phyloP scores from a whole-genome alignment of 768 basidiomycete species.

The Leucogyrophana mollusca region DNA sequence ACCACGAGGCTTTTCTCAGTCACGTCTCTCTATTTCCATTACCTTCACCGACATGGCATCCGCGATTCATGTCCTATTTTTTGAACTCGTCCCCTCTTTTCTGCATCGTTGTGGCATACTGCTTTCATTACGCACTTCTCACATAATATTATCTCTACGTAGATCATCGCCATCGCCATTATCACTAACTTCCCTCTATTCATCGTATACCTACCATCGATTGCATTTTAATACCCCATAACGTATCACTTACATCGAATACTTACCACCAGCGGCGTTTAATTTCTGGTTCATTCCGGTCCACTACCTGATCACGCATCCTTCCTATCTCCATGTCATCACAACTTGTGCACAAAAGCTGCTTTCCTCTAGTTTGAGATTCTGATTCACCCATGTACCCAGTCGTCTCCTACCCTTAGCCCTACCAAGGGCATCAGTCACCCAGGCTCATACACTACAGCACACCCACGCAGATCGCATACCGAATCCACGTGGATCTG shows the following conservation, averaged over 20 bases:
- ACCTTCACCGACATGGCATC: conserved; percentile 19
- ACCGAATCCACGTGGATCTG: too few species aligned
- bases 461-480: too few species aligned
- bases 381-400: too few species aligned
- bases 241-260: conserved; percentile 22
- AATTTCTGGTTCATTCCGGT: conserved; percentile 2
- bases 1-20: neutral
- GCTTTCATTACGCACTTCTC: conserved; percentile 34
- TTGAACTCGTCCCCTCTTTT: conserved; percentile 15
- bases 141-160: conserved; percentile 30
- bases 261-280: conserved; percentile 11
- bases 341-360: too few species aligned
- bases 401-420: too few species aligned
- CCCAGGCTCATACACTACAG: too few species aligned
- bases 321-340: too few species aligned
- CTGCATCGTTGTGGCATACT: conserved; percentile 40
- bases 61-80: conserved; percentile 23
- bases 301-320: too few species aligned
- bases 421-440: too few species aligned
- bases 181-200: conserved; percentile 31
- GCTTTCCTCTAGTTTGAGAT: too few species aligned
- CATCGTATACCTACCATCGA: conserved; percentile 24
- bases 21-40: conserved; percentile 3
- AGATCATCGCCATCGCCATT: conserved; percentile 24
- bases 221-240: conserved; percentile 28